Evolutionary conservation across 164 flowering plant species (phyloP).

Genomic region (Vitis rotundifolia): DNA sequence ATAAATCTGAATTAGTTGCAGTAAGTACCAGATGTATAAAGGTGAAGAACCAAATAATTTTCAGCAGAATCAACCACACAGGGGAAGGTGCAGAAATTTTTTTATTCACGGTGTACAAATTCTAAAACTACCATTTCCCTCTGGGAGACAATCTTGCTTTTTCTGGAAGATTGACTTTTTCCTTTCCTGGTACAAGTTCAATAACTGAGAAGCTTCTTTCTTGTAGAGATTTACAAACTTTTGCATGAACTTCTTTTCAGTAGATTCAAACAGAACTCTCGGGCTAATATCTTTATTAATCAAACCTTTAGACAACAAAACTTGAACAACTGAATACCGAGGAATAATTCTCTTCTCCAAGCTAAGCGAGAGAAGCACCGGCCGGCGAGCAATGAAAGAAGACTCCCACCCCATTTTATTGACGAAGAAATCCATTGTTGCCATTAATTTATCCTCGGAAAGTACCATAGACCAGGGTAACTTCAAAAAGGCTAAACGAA

Average conservation of each 20-base stretch:
- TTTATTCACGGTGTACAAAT: too few species aligned
- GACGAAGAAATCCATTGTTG: conserved; percentile 13
- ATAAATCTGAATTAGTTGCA: too few species aligned
- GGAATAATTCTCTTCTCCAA: conserved; percentile 15
- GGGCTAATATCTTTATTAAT: background rate
- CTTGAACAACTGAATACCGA: conserved; percentile 2
- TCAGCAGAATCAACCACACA: too few species aligned
- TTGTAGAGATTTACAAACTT: background rate
- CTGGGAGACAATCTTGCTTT: background rate
- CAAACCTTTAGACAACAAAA: conserved; percentile 9
- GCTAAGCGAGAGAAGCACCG: background rate
- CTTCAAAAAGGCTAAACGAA: background rate
- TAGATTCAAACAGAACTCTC: background rate
- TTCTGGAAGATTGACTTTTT: background rate
- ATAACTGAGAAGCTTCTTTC: background rate
- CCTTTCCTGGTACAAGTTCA: conserved; percentile 2
- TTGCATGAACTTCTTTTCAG: conserved; percentile 8
- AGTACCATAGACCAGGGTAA: conserved; percentile 2
- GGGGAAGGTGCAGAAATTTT: too few species aligned
- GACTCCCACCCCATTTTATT: conserved; percentile 13
- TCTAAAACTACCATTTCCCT: too few species aligned
- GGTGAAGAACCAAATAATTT: too few species aligned
- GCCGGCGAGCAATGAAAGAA: background rate
- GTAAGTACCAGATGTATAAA: too few species aligned
- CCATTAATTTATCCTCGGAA: conserved; percentile 11